Evolutionary conservation across 768 basidiomycete genomes (phyloP).

Genomic region (Suillus hirtellus): DNA sequence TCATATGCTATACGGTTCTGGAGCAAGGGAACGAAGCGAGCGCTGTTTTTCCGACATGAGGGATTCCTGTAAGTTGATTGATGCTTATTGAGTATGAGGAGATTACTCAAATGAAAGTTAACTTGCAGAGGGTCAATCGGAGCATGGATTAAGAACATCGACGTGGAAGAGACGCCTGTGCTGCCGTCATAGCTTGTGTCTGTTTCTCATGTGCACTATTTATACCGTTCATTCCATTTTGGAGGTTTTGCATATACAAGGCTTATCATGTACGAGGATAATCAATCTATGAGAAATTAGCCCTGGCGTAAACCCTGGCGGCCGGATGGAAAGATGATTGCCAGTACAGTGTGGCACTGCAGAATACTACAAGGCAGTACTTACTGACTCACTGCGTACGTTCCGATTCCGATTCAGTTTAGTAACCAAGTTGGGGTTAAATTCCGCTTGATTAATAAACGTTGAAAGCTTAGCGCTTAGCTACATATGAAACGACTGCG

Average conservation of each 20-base stretch:
- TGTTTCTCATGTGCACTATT: slow-evolving; percentile 10
- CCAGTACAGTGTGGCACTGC: no score
- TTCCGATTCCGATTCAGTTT: no score
- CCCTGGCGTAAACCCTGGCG: no score
- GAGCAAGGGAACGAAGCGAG: slow-evolving; percentile 97
- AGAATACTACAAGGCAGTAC: no score
- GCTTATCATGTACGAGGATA: background rate
- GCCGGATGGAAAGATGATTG: no score
- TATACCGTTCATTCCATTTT: slow-evolving; percentile 4
- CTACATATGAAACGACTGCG: no score
- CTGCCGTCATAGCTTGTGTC: slow-evolving; percentile 2
- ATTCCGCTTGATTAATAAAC: no score
- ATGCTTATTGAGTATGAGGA: background rate
- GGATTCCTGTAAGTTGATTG: slow-evolving; percentile 84
- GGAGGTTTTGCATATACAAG: background rate
- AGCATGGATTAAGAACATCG: slow-evolving; percentile 98
- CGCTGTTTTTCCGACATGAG: slow-evolving; percentile 95
- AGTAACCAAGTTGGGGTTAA: no score
- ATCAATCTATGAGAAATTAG: background rate
- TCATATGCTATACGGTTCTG: slow-evolving; percentile 99
- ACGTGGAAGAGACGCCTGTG: slow-evolving; percentile 37
- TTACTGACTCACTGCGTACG: no score
- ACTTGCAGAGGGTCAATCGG: slow-evolving; percentile 80
- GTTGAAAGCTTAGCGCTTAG: no score
- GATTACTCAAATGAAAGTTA: slow-evolving; percentile 9